phyloP scores from a whole-genome alignment of 1,139 yeast genomes.

The Waltiozyma sp. region DNA sequence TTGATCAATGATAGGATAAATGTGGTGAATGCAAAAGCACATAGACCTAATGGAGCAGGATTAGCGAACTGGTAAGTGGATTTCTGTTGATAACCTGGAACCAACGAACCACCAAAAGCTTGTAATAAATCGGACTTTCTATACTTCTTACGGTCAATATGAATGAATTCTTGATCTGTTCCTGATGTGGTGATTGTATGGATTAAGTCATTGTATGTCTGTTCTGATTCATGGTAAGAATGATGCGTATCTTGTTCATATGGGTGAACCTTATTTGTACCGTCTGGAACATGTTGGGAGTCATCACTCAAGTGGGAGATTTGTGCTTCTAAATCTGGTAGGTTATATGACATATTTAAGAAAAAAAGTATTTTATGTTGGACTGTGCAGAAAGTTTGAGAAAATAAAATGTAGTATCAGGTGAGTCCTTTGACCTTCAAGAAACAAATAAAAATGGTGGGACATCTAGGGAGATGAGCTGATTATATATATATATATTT shows the following conservation, averaged over 20 bases:
- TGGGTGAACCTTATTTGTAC: not conserved
- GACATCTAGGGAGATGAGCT: too few relatives aligned
- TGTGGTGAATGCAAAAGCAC: constrained; percentile 78
- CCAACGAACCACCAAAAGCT: constrained; percentile 51
- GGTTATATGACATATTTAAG: too few relatives aligned
- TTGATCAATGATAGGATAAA: constrained; percentile 65
- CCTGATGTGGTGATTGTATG: constrained; percentile 22
- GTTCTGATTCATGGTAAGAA: not conserved
- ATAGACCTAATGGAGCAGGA: constrained; percentile 81
- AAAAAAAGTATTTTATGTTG: too few relatives aligned
- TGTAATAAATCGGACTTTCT: constrained; percentile 36
- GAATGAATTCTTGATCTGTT: constrained; percentile 39
- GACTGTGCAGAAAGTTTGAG: too few relatives aligned
- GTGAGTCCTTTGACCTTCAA: too few relatives aligned
- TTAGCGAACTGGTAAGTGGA: constrained; percentile 70
- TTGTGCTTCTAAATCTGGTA: constrained; percentile 10
- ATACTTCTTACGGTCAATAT: constrained; percentile 51
- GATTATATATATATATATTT: too few relatives aligned
- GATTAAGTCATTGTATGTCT: constrained; percentile 7
- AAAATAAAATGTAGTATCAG: too few relatives aligned
- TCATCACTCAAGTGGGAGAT: constrained; percentile 10
- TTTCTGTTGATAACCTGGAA: constrained; percentile 37
- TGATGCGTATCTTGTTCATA: not conserved
- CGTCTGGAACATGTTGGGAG: constrained; percentile 1
- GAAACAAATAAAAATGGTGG: too few relatives aligned